Base-by-base conservation (phyloP, 2,329 filamentous ascomycete species). In the Lasiodiplodia sp. region DNA sequence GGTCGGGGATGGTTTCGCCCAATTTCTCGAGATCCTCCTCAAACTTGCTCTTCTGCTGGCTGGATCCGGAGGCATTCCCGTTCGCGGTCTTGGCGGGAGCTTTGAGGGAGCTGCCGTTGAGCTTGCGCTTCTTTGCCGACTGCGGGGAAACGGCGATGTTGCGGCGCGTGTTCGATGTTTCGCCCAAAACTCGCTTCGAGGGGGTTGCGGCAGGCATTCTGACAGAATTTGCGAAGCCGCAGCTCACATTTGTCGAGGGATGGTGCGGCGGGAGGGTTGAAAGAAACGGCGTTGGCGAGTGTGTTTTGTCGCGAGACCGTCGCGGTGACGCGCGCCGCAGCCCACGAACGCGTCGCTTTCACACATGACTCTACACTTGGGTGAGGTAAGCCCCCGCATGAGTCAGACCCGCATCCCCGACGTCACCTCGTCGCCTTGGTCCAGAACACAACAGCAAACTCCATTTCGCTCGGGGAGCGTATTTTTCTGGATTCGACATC, bases 11-110 rank as follows among this genome's bases (percentile, higher is more conserved):
- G 77, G 97, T 94, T 80, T 98, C 95, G 70, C 93, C 96, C 80
- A 99, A 88, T 84, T 97, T 97, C 85, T 97, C 95, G 70, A 99
- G 86, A 2, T 97, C 93, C 77, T 97, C 94, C 69, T 92, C 91
- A 78, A 99, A 99, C 67, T 91, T 88, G 78, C 94, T 97, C 83
- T 97, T 97, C 18, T 88, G 88, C 79, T 94, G 93, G 92, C 95
- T 71, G 86, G 69, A 89, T 78, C 76, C 28, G 18, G 65, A 73
- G 21, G 31, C 73, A 6, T 89, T 90, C 71, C 86, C 87, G 72
- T 87, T 87, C 12, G 82, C 84, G n/a, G 83, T 85, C 77, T 87
- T 87, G 72, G 91, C 87, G 3, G 90, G 90, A 67, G 88, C 87
- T 67, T 86, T 87, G 73, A 92, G 85, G 68, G 86, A 86, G 31